These are phyloP conservation scores for Mycena alexandri DNA, from an alignment of 768 basidiomycete genomes.

Conservation along the genomic window DNA sequence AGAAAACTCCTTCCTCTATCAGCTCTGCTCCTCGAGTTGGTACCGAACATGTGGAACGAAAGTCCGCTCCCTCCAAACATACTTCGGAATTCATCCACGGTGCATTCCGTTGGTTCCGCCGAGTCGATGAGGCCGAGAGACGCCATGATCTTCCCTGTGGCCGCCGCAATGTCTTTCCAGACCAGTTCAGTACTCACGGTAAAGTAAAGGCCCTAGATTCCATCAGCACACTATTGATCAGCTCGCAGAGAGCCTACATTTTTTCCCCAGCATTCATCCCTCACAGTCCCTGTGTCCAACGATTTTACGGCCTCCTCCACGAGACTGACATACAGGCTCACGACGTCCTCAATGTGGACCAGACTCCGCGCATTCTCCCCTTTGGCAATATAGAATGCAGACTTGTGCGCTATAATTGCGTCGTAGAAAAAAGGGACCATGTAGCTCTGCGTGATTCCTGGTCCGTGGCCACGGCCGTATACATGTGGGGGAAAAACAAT, in stretches of 20 bases:
- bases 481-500: conserved; percentile 30
- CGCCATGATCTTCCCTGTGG: conserved; percentile 23
- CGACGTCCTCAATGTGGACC: conserved; percentile 30
- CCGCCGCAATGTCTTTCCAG: conserved; percentile 24
- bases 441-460: conserved; percentile 26
- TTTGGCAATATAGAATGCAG: conserved; percentile 20
- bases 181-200: conserved; percentile 14
- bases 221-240: background rate
- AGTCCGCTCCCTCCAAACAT: conserved; percentile 5
- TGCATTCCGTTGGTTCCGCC: conserved; percentile 12
- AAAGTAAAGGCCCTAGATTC: conserved; percentile 27
- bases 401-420: conserved; percentile 9
- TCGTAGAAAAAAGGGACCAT: conserved; percentile 26
- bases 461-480: conserved; percentile 26
- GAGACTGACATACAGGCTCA: conserved; percentile 26
- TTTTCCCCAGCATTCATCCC: conserved; percentile 25
- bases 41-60: conserved; percentile 12
- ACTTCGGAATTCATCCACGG: conserved; percentile 6
- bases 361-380: conserved; percentile 23
- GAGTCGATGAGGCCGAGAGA: conserved; percentile 24
- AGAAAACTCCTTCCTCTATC: conserved; percentile 21
- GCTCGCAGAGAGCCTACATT: conserved; percentile 6
- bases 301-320: conserved; percentile 25
- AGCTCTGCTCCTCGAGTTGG: conserved; percentile 24
- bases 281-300: conserved; percentile 8